phyloP scores from a whole-genome alignment of 148 eudicot species.

The Vaccinium vitisidaea region DNA sequence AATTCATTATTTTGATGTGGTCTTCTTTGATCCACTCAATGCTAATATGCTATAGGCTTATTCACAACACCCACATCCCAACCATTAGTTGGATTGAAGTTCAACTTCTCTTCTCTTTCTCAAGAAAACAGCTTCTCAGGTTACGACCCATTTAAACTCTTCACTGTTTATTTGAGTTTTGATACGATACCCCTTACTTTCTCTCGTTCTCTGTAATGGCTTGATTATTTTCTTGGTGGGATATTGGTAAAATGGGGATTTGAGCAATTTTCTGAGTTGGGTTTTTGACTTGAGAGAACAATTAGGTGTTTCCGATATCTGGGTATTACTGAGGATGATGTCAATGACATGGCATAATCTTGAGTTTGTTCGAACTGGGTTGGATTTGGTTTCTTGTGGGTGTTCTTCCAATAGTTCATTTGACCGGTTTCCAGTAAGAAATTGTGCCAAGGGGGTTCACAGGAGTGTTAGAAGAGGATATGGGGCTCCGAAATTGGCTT shows the following conservation, averaged over 20 bases:
- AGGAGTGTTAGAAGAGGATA: constrained; percentile 31
- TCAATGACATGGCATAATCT: constrained; percentile 64
- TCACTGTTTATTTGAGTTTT: not conserved
- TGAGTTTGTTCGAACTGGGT: constrained; percentile 60
- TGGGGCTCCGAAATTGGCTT: constrained; percentile 38
- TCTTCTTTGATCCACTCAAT: constrained; percentile 24
- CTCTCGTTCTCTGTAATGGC: not conserved
- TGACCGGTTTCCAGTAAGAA: constrained; percentile 34
- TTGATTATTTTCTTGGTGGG: constrained; percentile 23
- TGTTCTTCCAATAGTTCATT: constrained; percentile 55
- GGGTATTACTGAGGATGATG: constrained; percentile 51
- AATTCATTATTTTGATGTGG: constrained; percentile 16
- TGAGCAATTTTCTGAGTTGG: constrained; percentile 39
- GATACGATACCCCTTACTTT: not conserved
- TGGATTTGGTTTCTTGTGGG: constrained; percentile 59
- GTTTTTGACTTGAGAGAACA: constrained; percentile 18
- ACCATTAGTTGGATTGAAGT: not conserved
- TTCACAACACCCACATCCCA: constrained; percentile 6
- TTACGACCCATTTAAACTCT: not conserved
- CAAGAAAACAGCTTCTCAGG: not conserved
- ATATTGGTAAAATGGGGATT: constrained; percentile 17
- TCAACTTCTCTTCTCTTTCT: not conserved
- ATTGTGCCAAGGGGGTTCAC: constrained; percentile 31
- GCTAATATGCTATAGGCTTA: not conserved
- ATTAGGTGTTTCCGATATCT: constrained; percentile 19